Base-by-base conservation (phyloP, 176 grass and related monocot genomes). In the Oryza rufipogon region DNA sequence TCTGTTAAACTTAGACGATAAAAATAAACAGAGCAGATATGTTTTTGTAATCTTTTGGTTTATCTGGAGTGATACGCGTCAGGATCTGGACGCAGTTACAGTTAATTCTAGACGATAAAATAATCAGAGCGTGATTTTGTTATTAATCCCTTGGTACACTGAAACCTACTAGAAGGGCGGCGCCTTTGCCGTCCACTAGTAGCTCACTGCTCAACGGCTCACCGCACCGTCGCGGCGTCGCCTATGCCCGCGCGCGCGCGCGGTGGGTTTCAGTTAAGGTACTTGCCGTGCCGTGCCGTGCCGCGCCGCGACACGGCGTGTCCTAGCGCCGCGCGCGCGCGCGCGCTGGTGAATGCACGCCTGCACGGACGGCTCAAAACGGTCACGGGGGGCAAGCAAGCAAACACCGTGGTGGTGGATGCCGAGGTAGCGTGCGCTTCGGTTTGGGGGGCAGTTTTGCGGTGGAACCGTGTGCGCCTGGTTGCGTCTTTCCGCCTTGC, bases 131-230 rank as follows among this genome's bases (percentile, higher is more conserved):
- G 52, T 12, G 49, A 71, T 23, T 6, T 6, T 36, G 4, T 71
- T 12, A n/a, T 2, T 44, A 44, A 44, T 26, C 8, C 63, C 1
- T 11, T 3, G 2, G 0, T 5, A 3, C 25, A 69, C 67, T 6
- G 63, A 54, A 45, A 85, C 86, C 42, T 39, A 39, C 72, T 85
- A 81, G 78, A 82, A 77, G 19, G 38, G 34, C 20, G 47, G 51
- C 19, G 33, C 4, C 41, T n/a, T 36, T 28, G 51, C 51, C 16
- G 16, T 19, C 16, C 16, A 14, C 16, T 56, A 1, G 5, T 56
- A 5, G 9, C 15, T 22, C 19, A 9, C 56, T 60, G 54, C 54
- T 60, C 19, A 54, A 14, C 49, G 49, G 14, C 12, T 17, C 19
- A 8, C 54, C 54, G 54, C 58, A 61, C 58, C 20, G 54, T 60